phyloP scores from a whole-genome alignment of 148 eudicot genomes.

The Nepenthes gracilis region DNA sequence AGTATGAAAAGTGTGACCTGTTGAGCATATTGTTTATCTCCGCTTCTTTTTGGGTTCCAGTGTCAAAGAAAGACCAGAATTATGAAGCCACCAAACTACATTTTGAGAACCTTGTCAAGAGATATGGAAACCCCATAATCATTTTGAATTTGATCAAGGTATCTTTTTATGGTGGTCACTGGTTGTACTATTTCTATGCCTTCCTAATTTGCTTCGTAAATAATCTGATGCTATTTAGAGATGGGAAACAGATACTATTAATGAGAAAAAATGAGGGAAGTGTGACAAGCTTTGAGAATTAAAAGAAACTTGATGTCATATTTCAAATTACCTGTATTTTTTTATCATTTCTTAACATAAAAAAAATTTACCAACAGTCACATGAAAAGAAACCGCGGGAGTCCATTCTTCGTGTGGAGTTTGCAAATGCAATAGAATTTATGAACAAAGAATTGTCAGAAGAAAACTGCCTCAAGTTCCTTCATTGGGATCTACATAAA shows the following conservation, averaged over 20 bases:
- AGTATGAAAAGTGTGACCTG: neutral
- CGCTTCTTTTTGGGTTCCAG: conserved; percentile 21
- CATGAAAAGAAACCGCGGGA: conserved; percentile 68
- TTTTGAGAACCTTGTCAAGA: conserved; percentile 50
- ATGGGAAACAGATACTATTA: too few species aligned
- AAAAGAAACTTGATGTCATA: neutral
- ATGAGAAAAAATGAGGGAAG: neutral
- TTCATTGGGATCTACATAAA: conserved; percentile 68
- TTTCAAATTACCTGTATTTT: neutral
- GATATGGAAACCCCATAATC: conserved; percentile 81
- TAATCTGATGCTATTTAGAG: too few species aligned
- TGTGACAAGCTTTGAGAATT: neutral
- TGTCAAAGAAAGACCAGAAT: conserved; percentile 39
- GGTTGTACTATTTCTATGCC: neutral
- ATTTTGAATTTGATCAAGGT: conserved; percentile 85
- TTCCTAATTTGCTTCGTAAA: neutral
- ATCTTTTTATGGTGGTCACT: conserved; percentile 1
- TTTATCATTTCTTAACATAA: neutral
- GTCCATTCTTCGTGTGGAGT: conserved; percentile 57
- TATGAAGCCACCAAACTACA: conserved; percentile 68
- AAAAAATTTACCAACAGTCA: conserved; percentile 24
- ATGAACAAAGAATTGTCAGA: conserved; percentile 43
- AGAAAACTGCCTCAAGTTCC: conserved; percentile 47
- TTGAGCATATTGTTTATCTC: conserved; percentile 5
- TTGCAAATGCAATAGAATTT: conserved; percentile 45